A percentile compares a stretch with the other conserved stretches of the same genome.
Conservation (phyloP, 306 rosid genomes). For the Inga oerstediana region DNA sequence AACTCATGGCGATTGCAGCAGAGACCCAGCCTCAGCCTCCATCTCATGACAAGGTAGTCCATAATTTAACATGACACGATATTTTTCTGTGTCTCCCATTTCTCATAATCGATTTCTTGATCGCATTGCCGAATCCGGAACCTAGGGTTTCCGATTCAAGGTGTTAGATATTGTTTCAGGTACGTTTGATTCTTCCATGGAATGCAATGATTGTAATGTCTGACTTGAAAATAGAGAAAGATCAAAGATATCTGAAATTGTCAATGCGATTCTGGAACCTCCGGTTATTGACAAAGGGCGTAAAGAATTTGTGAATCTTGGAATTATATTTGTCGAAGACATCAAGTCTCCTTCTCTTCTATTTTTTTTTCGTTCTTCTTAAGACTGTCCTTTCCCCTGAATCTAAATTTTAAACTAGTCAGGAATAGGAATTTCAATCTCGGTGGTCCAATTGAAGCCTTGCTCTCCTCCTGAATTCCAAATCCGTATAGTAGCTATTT, state of each 20-base stretch:
- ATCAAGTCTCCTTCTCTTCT: background rate
- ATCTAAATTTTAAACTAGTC: slow-evolving; percentile 1
- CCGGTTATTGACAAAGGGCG: slow-evolving; percentile 8
- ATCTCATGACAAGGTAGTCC: slow-evolving; percentile 57
- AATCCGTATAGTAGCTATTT: background rate
- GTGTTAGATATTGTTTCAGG: background rate
- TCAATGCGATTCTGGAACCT: slow-evolving; percentile 2
- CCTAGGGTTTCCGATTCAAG: slow-evolving; percentile 39
- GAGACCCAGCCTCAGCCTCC: slow-evolving; percentile 65
- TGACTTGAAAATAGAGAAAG: background rate
- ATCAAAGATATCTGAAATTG: background rate
- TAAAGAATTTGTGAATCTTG: background rate
- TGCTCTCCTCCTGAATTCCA: background rate
- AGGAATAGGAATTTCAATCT: background rate
- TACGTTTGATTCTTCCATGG: background rate
- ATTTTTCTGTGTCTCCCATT: background rate
- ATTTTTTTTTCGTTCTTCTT: background rate
- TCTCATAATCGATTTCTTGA: background rate
- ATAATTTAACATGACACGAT: background rate
- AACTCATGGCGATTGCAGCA: slow-evolving; percentile 72
- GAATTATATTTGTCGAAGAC: background rate
- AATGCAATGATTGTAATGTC: background rate
- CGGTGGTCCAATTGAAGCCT: background rate
- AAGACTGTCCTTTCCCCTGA: background rate
- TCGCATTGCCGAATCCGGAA: background rate